Base-by-base conservation (phyloP, 768 basidiomycete genomes). In the Leucocoprinus sp. region DNA sequence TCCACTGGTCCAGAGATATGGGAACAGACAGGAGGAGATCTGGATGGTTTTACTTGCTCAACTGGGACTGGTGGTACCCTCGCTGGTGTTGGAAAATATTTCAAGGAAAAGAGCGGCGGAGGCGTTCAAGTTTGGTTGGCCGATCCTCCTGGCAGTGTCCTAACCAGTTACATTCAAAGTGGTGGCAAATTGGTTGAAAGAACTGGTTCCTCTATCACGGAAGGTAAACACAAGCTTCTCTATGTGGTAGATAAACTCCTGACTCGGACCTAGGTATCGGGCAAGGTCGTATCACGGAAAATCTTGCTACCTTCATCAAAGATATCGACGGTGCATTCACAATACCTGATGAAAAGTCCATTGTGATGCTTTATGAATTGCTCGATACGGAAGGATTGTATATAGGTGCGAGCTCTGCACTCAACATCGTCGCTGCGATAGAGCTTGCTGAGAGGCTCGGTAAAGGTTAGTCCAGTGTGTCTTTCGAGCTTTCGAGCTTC, bases 1-100 rank as follows among this genome's bases (percentile, higher is more conserved):
- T 79, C 91, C 3, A 99, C 95, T 3, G 96, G 95, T 0, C 96
- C 96, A 0, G 96, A 99, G 65, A 93, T 99, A 42, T 96, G 91
- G 91, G 77, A 78, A 42, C 95, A 98, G 62, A 91, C 81, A 1
- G 54, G 69, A 28, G 91, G 89, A 2, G 67, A 74, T 11, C 49
- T 97, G 1, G 85, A 96, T 57, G 96, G 73, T n/a, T 99, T 99
- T 66, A 75, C 90, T 44, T 97, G 93, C 59, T 66, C 91, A 17
- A 97, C 96, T 0, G 96, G 96, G 0, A 99, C 96, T 0, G 96
- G 95, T 4, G 96, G 96, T 0, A 97, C 95, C 0, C 69, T 99
- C 14, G 93, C 95, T 5, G 96, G 96, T 26, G 78, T 78, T 1
- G 90, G 93, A 8, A 79, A 76, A 55, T 88, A 74, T 57, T 60